Base-by-base conservation (phyloP, 495 filamentous ascomycete genomes). In the Talaromyces thailandensis region DNA sequence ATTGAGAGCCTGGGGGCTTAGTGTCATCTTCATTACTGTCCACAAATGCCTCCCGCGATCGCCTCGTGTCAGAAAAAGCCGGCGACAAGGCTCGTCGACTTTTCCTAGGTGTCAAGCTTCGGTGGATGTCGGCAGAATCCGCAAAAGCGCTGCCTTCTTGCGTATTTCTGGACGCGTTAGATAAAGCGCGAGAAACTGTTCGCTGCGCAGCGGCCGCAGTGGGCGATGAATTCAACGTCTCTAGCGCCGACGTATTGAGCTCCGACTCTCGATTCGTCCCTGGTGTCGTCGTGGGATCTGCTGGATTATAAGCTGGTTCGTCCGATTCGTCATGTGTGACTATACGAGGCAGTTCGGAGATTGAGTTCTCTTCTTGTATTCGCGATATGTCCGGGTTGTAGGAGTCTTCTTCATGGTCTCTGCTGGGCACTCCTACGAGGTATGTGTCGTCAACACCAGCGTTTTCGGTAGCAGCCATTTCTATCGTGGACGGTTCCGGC, bases 171-270 rank as follows among this genome's bases (percentile, higher is more conserved):
- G 75, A 81, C 45, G 75, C 71, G 64, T 70, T 75, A 1, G 82
- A 82, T 29, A 81, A 65, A 37, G 75, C 79, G 31, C 82, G 75
- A 6, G 83, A 83, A 1, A 81, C 69, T 2, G 79, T 82, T 63
- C 87, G 77, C 32, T 81, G 82, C 11, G 84, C 80, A 0, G 84
- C 86, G 2, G 85, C 86, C 8, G 84, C 82, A 0, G 85, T 83
- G 14, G 89, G 88, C 6, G 87, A 90, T 4, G 88, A 90, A 7
- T 79, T 79, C 56, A 86, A 73, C 8, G 76, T 80, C 66, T 90
- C 86, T 2, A 88, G 69, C 3, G 80, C 79, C 12, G 84, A 84
- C 0, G 83, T 85, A 59, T 83, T 79, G 24, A 71, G 76, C 21
- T 64, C 65, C 24, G 37, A 59, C 57, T 40, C 57, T 32, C 37